A percentile compares a stretch with the other conserved stretches of the same genome.
Evolutionary conservation across 106 monocot species (phyloP).

Genomic region (Dioscorea zingiberensis): DNA sequence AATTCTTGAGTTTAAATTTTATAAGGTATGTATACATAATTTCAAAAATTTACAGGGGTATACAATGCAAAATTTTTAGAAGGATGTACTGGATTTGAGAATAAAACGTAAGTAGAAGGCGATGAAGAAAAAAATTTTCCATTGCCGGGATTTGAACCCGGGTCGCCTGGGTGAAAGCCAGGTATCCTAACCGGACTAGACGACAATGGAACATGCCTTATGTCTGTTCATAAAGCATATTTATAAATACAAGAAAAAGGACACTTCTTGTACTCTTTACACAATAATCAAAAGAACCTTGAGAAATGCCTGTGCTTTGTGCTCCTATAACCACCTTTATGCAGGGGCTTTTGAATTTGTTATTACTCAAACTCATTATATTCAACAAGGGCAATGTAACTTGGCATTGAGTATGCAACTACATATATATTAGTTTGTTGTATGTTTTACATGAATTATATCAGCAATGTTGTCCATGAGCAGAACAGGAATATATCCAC

Average conservation of each 20-base stretch:
- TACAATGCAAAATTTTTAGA: too few relatives aligned
- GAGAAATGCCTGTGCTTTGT: too few relatives aligned
- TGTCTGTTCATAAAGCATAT: slow-evolving; percentile 18
- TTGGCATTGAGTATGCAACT: too few relatives aligned
- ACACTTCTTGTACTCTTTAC: slow-evolving; percentile 41
- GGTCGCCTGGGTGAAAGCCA: slow-evolving; percentile 99
- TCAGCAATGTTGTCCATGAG: slow-evolving; percentile 52
- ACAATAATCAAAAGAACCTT: too few relatives aligned
- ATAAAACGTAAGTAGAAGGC: background rate
- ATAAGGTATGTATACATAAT: too few relatives aligned
- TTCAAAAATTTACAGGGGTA: too few relatives aligned
- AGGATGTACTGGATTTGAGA: too few relatives aligned
- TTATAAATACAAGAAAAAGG: slow-evolving; percentile 16
- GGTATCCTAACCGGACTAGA: slow-evolving; percentile 98
- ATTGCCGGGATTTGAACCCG: slow-evolving; percentile 99
- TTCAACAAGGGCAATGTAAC: background rate
- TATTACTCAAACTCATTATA: too few relatives aligned
- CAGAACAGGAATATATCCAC: slow-evolving; percentile 33
- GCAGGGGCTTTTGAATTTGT: too few relatives aligned
- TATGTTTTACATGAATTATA: slow-evolving; percentile 33
- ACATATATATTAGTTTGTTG: background rate
- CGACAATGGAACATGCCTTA: slow-evolving; percentile 64
- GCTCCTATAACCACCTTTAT: too few relatives aligned
- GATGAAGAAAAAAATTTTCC: slow-evolving; percentile 32
- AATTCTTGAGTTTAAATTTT: too few relatives aligned